Percentiles rank a stretch among this genome's conserved stretches.
These are phyloP conservation scores for Pugionium dolabratum DNA, from an alignment of 345 rosid species.

Conservation along the genomic window DNA sequence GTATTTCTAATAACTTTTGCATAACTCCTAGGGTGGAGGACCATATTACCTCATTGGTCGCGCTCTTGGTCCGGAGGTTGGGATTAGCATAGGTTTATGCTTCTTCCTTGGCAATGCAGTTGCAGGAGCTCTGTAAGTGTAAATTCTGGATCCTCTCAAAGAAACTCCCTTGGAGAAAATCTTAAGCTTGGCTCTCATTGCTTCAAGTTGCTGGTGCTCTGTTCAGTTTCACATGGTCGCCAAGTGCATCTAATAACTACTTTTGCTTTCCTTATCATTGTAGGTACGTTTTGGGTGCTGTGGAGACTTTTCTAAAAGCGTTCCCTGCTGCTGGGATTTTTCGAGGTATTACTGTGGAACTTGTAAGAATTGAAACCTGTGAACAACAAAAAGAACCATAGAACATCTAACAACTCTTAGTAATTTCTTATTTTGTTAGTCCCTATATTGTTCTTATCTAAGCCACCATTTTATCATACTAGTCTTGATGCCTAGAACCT, in stretches of 20 bases:
- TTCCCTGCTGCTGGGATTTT: constrained; percentile 97
- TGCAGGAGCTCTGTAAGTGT: constrained; percentile 98
- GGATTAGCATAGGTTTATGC: constrained; percentile 98
- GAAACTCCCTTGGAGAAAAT: constrained; percentile 20
- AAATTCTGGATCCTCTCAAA: constrained; percentile 35
- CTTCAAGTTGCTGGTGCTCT: constrained; percentile 31
- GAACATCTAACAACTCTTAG: constrained; percentile 10
- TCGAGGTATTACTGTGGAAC: constrained; percentile 55
- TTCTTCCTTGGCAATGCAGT: constrained; percentile 99
- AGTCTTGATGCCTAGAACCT: constrained; percentile 18
- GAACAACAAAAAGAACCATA: constrained; percentile 18
- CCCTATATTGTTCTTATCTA: neutral
- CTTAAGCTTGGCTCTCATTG: constrained; percentile 20
- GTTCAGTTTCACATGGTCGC: constrained; percentile 25
- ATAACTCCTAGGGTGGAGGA: constrained; percentile 66
- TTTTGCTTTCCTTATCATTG: constrained; percentile 27
- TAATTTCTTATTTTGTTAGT: constrained; percentile 9
- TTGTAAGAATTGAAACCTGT: constrained; percentile 26
- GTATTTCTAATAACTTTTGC: constrained; percentile 15
- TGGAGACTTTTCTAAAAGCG: constrained; percentile 95
- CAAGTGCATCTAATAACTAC: constrained; percentile 25
- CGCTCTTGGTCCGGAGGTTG: constrained; percentile 99
- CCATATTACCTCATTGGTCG: constrained; percentile 99
- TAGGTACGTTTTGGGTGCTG: constrained; percentile 99
- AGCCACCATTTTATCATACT: constrained; percentile 7